These are phyloP conservation scores for Bothriochloa decipiens DNA, from an alignment of 176 grass and related monocot species.

Conservation along the genomic window DNA sequence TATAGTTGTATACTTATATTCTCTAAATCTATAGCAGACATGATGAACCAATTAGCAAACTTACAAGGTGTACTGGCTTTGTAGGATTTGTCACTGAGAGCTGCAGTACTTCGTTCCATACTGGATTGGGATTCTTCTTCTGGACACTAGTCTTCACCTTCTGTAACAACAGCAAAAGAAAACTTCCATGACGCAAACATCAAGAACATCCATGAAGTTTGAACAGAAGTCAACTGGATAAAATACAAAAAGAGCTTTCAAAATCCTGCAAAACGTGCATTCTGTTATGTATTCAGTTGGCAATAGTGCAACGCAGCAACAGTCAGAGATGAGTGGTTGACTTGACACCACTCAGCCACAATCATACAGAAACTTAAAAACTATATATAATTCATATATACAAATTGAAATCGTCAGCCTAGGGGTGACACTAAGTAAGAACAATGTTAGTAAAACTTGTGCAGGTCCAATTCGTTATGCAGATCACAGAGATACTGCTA, in stretches of 20 bases:
- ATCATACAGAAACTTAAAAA: neutral
- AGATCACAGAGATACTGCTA: neutral
- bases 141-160: slow-evolving; percentile 83
- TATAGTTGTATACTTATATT: no score
- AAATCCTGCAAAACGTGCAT: slow-evolving; percentile 2
- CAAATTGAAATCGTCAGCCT: neutral
- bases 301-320: slow-evolving; percentile 8
- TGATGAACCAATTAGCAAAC: slow-evolving; percentile 37
- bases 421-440: no score
- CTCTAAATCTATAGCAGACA: neutral
- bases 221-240: neutral
- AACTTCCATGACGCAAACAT: slow-evolving; percentile 31
- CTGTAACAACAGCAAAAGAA: slow-evolving; percentile 41
- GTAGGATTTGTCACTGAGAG: slow-evolving; percentile 64
- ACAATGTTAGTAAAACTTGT: no score
- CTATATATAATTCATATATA: neutral
- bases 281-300: slow-evolving; percentile 4
- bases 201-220: neutral
- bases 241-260: slow-evolving; percentile 6
- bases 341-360: neutral
- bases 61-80: slow-evolving; percentile 70
- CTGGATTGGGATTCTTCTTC: slow-evolving; percentile 75
- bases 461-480: no score
- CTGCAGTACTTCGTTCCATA: slow-evolving; percentile 82
- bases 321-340: neutral